phyloP scores from a whole-genome alignment of 768 basidiomycete genomes.

The Fibroporia radiculosa region DNA sequence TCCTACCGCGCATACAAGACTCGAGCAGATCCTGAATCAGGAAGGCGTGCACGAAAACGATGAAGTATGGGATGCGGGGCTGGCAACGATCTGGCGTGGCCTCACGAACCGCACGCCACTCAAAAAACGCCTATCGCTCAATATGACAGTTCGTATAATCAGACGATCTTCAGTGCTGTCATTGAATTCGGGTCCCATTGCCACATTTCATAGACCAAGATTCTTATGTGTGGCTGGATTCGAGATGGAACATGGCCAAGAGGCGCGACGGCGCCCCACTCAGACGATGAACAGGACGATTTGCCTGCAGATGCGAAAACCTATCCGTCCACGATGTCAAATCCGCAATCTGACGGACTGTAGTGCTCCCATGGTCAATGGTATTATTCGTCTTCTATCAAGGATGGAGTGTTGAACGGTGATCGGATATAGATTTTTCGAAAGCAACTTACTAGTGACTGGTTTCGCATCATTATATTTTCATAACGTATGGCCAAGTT shows the following conservation, averaged over 20 bases:
- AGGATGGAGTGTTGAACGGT: no score
- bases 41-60: conserved; percentile 44
- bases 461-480: no score
- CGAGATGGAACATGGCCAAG: conserved; percentile 73
- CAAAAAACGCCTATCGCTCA: conserved; percentile 55
- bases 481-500: no score
- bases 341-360: no score
- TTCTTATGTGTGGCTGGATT: conserved; percentile 69
- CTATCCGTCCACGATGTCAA: neutral
- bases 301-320: neutral
- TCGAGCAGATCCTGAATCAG: conserved; percentile 35
- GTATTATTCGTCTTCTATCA: no score
- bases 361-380: no score
- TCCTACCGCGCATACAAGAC: conserved; percentile 24
- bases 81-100: conserved; percentile 58
- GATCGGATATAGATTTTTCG: no score
- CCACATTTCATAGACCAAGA: conserved; percentile 46
- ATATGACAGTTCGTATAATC: conserved; percentile 44
- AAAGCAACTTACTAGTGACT: no score
- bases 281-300: conserved; percentile 41
- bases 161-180: neutral
- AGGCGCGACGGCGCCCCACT: conserved; percentile 49
- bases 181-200: neutral
- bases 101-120: conserved; percentile 51
- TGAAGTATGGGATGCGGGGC: conserved; percentile 45